These are phyloP conservation scores for Solanum etuberosum DNA, from an alignment of 257 asterid genomes.

Conservation along the genomic window DNA sequence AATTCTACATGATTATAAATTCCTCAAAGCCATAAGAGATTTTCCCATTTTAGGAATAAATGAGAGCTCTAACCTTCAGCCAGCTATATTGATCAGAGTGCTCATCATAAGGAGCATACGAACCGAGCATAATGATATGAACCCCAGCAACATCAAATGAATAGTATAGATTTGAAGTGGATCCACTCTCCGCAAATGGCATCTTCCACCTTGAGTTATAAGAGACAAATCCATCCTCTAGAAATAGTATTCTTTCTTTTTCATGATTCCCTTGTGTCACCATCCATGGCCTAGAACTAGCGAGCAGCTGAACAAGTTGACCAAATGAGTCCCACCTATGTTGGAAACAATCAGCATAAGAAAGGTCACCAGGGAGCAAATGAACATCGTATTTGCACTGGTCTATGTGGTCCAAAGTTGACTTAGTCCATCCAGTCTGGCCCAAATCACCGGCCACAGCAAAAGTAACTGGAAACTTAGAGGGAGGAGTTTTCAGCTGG, in stretches of 20 bases:
- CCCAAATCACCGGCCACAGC: conserved; percentile 97
- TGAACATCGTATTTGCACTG: conserved; percentile 60
- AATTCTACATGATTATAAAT: not conserved
- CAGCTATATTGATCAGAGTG: conserved; percentile 64
- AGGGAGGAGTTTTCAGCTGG: conserved; percentile 80
- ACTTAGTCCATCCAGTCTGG: conserved; percentile 89
- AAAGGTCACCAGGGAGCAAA: conserved; percentile 87
- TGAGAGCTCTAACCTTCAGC: conserved; percentile 57
- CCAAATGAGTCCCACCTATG: conserved; percentile 89
- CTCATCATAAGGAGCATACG: conserved; percentile 53
- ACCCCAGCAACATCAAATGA: conserved; percentile 92
- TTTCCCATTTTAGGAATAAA: not conserved
- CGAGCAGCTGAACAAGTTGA: conserved; percentile 83
- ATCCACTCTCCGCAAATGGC: conserved; percentile 82
- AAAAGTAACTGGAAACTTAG: conserved; percentile 74
- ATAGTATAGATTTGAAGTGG: conserved; percentile 69
- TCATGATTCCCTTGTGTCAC: conserved; percentile 98
- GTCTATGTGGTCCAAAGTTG: conserved; percentile 66
- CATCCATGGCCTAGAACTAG: conserved; percentile 98
- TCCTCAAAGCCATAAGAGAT: not conserved
- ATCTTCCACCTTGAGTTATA: conserved; percentile 96
- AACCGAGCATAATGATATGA: conserved; percentile 84
- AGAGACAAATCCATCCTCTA: conserved; percentile 50
- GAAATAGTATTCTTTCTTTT: conserved; percentile 46
- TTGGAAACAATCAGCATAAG: conserved; percentile 86